A percentile compares a stretch with the other conserved stretches of the same genome.
Conservation (phyloP, 495 filamentous ascomycete species). For the Aspergillus nanangensis region DNA sequence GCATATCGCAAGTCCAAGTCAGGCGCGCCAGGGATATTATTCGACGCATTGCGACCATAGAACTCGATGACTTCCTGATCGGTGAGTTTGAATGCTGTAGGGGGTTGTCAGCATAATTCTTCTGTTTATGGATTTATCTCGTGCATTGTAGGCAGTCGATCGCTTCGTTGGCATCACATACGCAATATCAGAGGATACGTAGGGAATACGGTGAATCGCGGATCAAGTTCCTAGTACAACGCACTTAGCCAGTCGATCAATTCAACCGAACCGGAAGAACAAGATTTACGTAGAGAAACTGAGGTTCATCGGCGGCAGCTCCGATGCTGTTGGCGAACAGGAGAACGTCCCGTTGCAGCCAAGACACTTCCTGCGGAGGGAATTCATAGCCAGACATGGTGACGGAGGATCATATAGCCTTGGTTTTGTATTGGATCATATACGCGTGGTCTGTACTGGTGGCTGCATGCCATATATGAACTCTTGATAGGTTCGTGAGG, state of each 20-base stretch:
- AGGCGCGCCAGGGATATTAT: constrained; percentile 70
- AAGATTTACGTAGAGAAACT: constrained; percentile 90
- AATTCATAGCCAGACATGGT: constrained; percentile 81
- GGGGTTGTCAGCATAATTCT: neutral
- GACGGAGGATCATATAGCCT: too few species aligned
- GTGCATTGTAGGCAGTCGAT: neutral
- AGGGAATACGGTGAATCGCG: constrained; percentile 78
- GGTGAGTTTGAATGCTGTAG: constrained; percentile 72
- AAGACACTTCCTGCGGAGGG: constrained; percentile 64
- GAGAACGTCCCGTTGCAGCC: constrained; percentile 81
- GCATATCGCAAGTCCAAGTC: constrained; percentile 68
- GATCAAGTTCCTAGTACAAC: constrained; percentile 76
- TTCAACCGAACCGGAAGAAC: too few species aligned
- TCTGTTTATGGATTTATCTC: neutral
- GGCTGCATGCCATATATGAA: too few species aligned
- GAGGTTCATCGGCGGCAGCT: constrained; percentile 76
- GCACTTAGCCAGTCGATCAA: too few species aligned
- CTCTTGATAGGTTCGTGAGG: too few species aligned
- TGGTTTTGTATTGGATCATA: too few species aligned
- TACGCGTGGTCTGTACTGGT: too few species aligned
- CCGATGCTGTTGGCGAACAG: constrained; percentile 89
- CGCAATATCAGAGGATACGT: constrained; percentile 81
- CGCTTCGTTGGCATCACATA: constrained; percentile 29
- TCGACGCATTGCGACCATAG: constrained; percentile 57
- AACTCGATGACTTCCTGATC: constrained; percentile 80